Conservation (phyloP, 805 yeast genomes). For the Candida takata region DNA sequence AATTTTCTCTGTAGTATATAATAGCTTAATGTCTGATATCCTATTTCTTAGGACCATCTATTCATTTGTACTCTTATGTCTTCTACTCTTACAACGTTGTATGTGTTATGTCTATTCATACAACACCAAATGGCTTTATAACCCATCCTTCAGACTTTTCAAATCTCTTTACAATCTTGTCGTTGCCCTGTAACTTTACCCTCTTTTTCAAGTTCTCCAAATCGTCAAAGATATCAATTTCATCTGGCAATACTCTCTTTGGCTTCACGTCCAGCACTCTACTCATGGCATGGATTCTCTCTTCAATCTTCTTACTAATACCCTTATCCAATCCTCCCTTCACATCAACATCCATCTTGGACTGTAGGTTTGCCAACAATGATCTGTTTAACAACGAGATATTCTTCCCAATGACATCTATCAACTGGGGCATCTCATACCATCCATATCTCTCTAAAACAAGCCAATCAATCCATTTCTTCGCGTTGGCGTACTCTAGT, state of each 20-base stretch:
- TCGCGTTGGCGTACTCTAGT: constrained; percentile 6
- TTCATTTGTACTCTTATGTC: not conserved
- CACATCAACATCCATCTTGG: too few species aligned
- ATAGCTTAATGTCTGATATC: too few species aligned
- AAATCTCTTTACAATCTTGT: constrained; percentile 10
- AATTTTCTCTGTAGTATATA: too few species aligned
- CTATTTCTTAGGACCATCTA: too few species aligned
- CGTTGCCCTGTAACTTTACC: constrained; percentile 1
- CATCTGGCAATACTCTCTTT: constrained; percentile 2
- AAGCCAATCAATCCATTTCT: constrained; percentile 15
- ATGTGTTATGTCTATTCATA: constrained; percentile 11
- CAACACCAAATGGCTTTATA: constrained; percentile 49
- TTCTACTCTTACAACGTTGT: too few species aligned
- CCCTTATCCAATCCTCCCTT: not conserved
- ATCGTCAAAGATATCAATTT: constrained; percentile 24
- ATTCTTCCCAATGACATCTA: constrained; percentile 15
- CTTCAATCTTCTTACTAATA: not conserved
- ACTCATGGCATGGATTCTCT: not conserved
- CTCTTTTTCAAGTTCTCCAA: constrained; percentile 25
- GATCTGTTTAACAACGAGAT: constrained; percentile 5
- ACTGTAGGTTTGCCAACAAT: constrained; percentile 6
- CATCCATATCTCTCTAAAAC: constrained; percentile 4
- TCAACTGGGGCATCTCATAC: not conserved
- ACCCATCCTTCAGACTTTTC: constrained; percentile 32
- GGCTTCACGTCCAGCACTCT: not conserved